Conservation (phyloP, 2,329 filamentous ascomycete genomes). For the Aspergillus vadensis region DNA sequence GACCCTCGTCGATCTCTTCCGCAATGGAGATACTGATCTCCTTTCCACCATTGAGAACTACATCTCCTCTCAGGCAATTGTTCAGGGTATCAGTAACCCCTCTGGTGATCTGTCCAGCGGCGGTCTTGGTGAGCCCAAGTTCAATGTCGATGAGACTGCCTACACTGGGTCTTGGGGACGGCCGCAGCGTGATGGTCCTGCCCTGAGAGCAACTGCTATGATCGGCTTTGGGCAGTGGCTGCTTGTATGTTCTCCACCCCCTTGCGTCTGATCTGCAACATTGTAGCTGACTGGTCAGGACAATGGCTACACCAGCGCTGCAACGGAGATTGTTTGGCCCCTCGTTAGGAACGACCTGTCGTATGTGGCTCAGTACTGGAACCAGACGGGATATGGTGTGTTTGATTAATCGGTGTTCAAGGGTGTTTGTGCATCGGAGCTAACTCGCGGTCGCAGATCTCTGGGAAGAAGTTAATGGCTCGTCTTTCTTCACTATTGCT, state of each 20-base stretch:
- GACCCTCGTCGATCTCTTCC: constrained; percentile 66
- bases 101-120: constrained; percentile 58
- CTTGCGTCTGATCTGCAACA: not conserved
- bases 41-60: constrained; percentile 68
- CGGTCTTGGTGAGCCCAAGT: constrained; percentile 73
- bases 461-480: constrained; percentile 78
- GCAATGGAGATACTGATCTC: constrained; percentile 60
- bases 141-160: constrained; percentile 62
- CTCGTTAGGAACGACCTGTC: constrained; percentile 73
- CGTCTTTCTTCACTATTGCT: constrained; percentile 76
- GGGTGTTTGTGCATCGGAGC: not conserved
- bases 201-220: constrained; percentile 72
- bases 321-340: constrained; percentile 66
- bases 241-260: constrained; percentile 39
- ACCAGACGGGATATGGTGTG: constrained; percentile 59
- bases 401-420: not conserved
- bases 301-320: constrained; percentile 60
- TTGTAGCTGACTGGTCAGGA: constrained; percentile 28
- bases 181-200: constrained; percentile 77
- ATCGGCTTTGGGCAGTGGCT: constrained; percentile 74
- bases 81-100: constrained; percentile 70
- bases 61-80: constrained; percentile 64
- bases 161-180: constrained; percentile 71
- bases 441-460: constrained; percentile 52
- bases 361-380: constrained; percentile 62